Evolutionary conservation across 164 flowering plant species (phyloP).

Genomic region (Macadamia integrifolia): DNA sequence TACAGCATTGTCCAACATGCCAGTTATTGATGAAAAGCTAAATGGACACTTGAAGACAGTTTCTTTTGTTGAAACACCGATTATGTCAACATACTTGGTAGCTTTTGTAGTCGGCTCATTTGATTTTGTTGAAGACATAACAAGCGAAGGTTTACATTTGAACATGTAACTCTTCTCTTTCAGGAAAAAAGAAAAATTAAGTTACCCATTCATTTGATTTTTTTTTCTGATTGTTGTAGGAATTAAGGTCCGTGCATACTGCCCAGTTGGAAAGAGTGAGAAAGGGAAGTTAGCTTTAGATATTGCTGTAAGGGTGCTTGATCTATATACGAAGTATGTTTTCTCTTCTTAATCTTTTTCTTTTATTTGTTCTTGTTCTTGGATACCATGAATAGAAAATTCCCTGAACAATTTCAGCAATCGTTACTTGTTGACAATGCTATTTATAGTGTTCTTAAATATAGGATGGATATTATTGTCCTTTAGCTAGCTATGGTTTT

Average conservation of each 20-base stretch:
- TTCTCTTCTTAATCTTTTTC: not conserved
- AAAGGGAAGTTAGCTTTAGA: constrained; percentile 90
- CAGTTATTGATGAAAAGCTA: constrained; percentile 59
- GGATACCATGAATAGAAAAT: no score
- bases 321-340: constrained; percentile 65
- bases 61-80: constrained; percentile 72
- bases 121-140: constrained; percentile 81
- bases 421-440: no score
- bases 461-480: no score
- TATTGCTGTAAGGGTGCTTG: constrained; percentile 91
- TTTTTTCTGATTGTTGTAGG: constrained; percentile 36
- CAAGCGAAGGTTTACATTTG: constrained; percentile 63
- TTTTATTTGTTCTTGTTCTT: no score
- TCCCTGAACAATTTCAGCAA: no score
- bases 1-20: constrained; percentile 94
- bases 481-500: no score
- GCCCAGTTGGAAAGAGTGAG: constrained; percentile 76
- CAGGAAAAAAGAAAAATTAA: not conserved
- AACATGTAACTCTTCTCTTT: not conserved
- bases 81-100: constrained; percentile 97
- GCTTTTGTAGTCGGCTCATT: constrained; percentile 92
- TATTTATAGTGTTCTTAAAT: no score
- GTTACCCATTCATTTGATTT: no score
- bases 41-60: constrained; percentile 64
- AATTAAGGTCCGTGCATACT: constrained; percentile 74